Evolutionary conservation across 441 rosid genomes (phyloP).

Genomic region (Erysimum pusillum): DNA sequence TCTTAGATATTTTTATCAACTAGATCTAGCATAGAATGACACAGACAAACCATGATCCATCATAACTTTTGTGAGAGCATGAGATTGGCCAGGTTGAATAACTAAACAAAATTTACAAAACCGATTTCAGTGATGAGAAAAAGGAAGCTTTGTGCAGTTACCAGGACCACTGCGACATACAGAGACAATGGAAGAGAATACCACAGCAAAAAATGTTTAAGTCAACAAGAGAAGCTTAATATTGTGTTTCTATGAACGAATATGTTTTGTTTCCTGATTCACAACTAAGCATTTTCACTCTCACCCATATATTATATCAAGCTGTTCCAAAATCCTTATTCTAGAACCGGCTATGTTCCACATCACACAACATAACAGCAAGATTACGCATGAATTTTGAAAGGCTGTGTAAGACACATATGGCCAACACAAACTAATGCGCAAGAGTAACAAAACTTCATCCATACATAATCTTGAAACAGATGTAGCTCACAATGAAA

Average conservation of each 20-base stretch:
- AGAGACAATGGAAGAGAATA: background rate
- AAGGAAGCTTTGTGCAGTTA: background rate
- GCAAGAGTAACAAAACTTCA: constrained; percentile 15
- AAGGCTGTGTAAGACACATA: constrained; percentile 29
- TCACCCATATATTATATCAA: background rate
- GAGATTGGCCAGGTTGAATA: constrained; percentile 12
- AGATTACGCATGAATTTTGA: background rate
- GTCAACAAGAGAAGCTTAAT: constrained; percentile 10
- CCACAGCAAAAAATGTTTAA: background rate
- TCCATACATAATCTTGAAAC: constrained; percentile 7
- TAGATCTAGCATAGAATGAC: constrained; percentile 10
- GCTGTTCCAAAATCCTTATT: constrained; percentile 9
- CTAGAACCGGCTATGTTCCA: constrained; percentile 6
- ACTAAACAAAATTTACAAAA: constrained; percentile 9
- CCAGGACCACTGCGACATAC: background rate
- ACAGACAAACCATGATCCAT: constrained; percentile 2
- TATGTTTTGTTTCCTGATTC: constrained; percentile 22
- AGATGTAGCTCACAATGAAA: constrained; percentile 15
- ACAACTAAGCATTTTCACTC: constrained; percentile 19
- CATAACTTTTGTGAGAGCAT: constrained; percentile 8
- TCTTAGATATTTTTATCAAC: background rate
- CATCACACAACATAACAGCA: constrained; percentile 23
- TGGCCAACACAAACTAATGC: constrained; percentile 1
- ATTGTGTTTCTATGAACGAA: background rate
- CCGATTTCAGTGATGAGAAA: background rate